Conservation (phyloP, 2,329 filamentous ascomycete species). For the Cladosporium sp. region DNA sequence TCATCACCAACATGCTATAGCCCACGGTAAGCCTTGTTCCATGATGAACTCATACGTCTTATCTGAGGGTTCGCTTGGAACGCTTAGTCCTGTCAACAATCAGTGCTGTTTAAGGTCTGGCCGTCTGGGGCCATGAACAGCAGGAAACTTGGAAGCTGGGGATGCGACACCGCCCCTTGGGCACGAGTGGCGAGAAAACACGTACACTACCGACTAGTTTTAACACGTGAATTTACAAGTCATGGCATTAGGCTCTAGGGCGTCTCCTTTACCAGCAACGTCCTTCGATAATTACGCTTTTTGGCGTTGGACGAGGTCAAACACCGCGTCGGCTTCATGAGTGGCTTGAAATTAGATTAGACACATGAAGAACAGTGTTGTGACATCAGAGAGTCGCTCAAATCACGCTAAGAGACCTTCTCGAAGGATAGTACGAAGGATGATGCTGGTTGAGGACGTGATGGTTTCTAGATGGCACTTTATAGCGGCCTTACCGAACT, state of each 20-base stretch:
- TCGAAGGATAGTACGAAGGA: background rate
- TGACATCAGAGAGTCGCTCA: background rate
- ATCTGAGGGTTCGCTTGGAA: background rate
- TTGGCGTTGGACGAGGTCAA: background rate
- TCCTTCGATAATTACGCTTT: background rate
- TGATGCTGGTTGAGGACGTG: background rate
- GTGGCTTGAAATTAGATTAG: too few relatives aligned
- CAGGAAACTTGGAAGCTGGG: background rate
- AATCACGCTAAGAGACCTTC: background rate
- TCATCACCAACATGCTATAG: background rate
- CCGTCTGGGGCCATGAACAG: background rate
- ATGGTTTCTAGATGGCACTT: background rate
- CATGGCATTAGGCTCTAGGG: background rate
- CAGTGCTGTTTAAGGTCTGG: background rate
- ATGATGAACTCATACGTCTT: background rate
- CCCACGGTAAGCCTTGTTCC: background rate
- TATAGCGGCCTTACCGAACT: background rate
- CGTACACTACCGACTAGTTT: background rate
- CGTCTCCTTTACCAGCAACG: background rate
- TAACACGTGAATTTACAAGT: background rate
- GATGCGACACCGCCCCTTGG: background rate
- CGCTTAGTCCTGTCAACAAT: background rate
- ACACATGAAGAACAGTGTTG: background rate
- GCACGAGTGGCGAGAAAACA: background rate
- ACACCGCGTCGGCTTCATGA: background rate